Conservation (phyloP, 192 early-diverging fungal genomes). For the Lobosporangium transversale region DNA sequence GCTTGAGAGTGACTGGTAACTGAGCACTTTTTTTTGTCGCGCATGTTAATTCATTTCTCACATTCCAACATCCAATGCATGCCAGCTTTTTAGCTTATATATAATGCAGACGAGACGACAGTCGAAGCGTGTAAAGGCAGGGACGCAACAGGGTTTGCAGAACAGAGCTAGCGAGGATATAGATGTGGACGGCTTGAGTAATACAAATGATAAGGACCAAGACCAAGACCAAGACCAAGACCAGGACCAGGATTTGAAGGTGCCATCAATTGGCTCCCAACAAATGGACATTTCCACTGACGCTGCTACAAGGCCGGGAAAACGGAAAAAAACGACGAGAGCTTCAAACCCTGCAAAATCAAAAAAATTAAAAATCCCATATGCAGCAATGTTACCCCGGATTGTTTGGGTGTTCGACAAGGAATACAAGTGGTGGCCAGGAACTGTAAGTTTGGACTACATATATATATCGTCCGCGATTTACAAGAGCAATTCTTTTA, state of each 20-base stretch:
- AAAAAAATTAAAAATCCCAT: constrained; percentile 17
- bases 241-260: neutral
- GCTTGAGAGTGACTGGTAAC: too few relatives aligned
- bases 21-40: too few relatives aligned
- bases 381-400: constrained; percentile 20
- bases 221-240: neutral
- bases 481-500: neutral
- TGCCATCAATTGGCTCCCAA: neutral
- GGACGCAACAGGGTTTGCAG: neutral
- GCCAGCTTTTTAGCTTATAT: too few relatives aligned
- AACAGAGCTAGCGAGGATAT: neutral
- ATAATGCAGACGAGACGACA: constrained; percentile 23
- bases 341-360: neutral
- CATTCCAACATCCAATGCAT: too few relatives aligned
- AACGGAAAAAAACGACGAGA: constrained; percentile 2
- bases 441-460: constrained; percentile 16
- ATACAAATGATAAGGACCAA: neutral
- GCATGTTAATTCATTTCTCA: too few relatives aligned
- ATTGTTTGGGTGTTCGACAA: constrained; percentile 43
- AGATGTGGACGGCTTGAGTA: neutral
- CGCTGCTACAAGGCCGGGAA: neutral
- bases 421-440: constrained; percentile 42
- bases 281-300: neutral
- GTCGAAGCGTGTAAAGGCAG: neutral
- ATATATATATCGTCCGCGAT: neutral